Base-by-base conservation (phyloP, 2,329 filamentous ascomycete genomes). In the Byssoonygena ceratinophila region DNA sequence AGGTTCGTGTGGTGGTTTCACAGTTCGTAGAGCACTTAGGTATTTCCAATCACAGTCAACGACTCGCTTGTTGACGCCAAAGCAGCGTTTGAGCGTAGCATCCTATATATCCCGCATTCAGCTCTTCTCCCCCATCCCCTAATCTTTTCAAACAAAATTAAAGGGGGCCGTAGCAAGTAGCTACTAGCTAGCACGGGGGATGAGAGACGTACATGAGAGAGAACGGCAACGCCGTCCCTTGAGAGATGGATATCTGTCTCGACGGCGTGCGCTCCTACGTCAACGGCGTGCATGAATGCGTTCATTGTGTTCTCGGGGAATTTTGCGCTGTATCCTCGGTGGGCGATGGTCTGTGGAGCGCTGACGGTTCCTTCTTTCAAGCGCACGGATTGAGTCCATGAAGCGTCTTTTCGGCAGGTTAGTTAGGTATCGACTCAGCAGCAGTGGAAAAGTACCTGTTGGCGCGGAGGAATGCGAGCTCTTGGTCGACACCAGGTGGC, bases 231-330 rank as follows among this genome's bases (percentile, higher is more conserved):
- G 5, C 84, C 83, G 63, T 97, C 91, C 56, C 77, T 81, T 12
- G 87, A 83, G 31, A 96, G 70, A 65, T 94, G 90, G 7, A 96
- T 69, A 62, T 97, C 91, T 16, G 88, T 94, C 71, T 97, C 91
- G 25, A 97, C 73, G 0, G 85, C 91, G 61, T 94, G 80, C 0
- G 86, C 81, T 18, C 87, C 87, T 16, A 81, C 82, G 29, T 80
- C 73, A 1, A 91, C 77, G 1, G 89, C 90, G 25, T 77, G 83
- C 53, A 73, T 73, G 70, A 95, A 94, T 6, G 86, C 85, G 14
- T 75, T 77, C 76, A 96, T 81, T 1, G 86, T 85, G 69, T 97
- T 97, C 68, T 97, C 91, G 0, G 91, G 88, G 59, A 77, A 86
- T 48, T 76, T 76, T 0, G 82, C 81, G 65, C 87, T 91, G 75